These are phyloP conservation scores for Trichoderma koningiopsis DNA, from an alignment of 2,329 filamentous ascomycete species.

Conservation along the genomic window DNA sequence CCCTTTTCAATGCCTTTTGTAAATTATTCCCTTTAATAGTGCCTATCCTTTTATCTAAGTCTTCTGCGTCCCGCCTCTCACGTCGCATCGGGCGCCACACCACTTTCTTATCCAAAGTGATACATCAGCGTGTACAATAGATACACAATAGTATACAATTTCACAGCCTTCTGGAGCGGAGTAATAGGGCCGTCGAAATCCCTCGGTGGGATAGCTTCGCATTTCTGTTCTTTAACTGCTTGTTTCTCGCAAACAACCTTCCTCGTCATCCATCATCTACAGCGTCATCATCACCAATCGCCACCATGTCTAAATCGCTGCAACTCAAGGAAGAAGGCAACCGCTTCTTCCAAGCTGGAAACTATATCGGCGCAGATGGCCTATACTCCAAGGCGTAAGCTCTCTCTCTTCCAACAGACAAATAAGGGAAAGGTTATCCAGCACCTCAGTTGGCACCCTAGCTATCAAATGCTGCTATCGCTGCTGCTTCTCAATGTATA, in stretches of 20 bases:
- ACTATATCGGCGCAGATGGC: constrained; percentile 67
- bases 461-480: no score
- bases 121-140: neutral
- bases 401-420: constrained; percentile 23
- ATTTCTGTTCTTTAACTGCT: neutral
- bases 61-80: neutral
- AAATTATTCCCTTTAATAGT: neutral
- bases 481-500: no score
- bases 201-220: neutral
- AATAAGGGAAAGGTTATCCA: no score
- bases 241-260: neutral
- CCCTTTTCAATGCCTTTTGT: neutral
- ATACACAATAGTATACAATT: neutral
- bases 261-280: neutral
- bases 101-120: neutral
- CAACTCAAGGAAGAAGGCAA: constrained; percentile 63
- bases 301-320: constrained; percentile 40
- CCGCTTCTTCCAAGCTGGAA: constrained; percentile 63
- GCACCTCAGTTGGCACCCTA: no score
- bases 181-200: neutral
- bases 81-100: neutral
- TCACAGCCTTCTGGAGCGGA: neutral
- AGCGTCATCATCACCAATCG: neutral
- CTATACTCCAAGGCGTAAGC: constrained; percentile 72
- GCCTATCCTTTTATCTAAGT: neutral